Conservation (phyloP, 352 stramenopile genomes). For the Phytophthora boehmeriae region DNA sequence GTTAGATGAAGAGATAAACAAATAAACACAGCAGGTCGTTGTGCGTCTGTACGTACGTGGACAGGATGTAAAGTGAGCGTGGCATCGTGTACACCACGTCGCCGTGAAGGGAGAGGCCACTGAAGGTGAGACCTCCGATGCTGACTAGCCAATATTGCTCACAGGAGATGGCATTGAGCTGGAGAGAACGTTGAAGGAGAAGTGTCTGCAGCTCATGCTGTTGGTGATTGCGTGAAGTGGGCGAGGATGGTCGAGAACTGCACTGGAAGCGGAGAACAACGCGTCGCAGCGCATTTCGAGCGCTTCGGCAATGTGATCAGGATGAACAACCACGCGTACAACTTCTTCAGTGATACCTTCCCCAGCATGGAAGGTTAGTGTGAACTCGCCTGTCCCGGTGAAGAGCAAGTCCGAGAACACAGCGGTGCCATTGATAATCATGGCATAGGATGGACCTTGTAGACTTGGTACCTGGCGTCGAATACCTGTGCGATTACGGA, state of each 20-base stretch:
- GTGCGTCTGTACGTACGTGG: slow-evolving; percentile 48
- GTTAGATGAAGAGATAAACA: slow-evolving; percentile 3
- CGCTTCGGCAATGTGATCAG: slow-evolving; percentile 28
- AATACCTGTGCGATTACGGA: background rate
- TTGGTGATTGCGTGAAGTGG: background rate
- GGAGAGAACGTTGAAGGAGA: slow-evolving; percentile 19
- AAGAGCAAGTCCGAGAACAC: slow-evolving; percentile 51
- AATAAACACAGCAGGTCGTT: background rate
- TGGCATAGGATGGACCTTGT: slow-evolving; percentile 16
- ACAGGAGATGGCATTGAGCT: slow-evolving; percentile 40
- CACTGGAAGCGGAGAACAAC: slow-evolving; percentile 48
- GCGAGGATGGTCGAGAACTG: background rate
- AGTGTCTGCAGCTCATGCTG: slow-evolving; percentile 26
- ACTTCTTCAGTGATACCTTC: slow-evolving; percentile 38
- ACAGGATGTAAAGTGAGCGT: slow-evolving; percentile 49
- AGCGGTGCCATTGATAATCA: slow-evolving; percentile 45
- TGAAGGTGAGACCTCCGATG: slow-evolving; percentile 33
- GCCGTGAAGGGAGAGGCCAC: slow-evolving; percentile 9
- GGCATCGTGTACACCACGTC: slow-evolving; percentile 47
- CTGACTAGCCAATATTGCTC: slow-evolving; percentile 45
- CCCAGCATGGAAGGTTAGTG: slow-evolving; percentile 35
- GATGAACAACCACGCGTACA: slow-evolving; percentile 47
- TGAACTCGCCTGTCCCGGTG: slow-evolving; percentile 44
- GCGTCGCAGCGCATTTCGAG: slow-evolving; percentile 30
- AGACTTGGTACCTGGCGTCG: slow-evolving; percentile 15